Conservation (phyloP, 106 monocot species). For the Dioscorea dumetorum region DNA sequence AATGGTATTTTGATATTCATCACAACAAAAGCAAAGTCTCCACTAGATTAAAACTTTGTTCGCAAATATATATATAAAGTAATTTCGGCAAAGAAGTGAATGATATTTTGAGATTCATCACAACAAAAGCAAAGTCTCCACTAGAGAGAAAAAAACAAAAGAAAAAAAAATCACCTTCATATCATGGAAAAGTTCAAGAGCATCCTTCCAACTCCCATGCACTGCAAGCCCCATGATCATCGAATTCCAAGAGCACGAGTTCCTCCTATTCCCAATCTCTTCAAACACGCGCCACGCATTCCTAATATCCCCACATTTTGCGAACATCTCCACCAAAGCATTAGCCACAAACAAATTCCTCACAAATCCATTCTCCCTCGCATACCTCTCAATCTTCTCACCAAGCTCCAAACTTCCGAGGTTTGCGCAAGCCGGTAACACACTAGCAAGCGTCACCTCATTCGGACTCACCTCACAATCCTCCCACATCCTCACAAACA, state of each 20-base stretch:
- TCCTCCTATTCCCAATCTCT: conserved; percentile 37
- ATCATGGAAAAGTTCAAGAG: conserved; percentile 44
- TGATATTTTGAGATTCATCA: too few species aligned
- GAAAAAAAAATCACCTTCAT: conserved; percentile 28
- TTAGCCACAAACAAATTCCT: conserved; percentile 56
- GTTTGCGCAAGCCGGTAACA: conserved; percentile 59
- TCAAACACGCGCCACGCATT: conserved; percentile 44
- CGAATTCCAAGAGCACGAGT: conserved; percentile 76
- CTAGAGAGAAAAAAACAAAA: too few species aligned
- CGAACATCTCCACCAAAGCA: conserved; percentile 76
- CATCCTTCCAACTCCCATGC: conserved; percentile 51
- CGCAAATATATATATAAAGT: too few species aligned
- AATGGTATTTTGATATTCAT: too few species aligned
- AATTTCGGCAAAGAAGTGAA: too few species aligned
- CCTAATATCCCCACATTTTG: conserved; percentile 55
- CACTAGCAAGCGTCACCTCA: conserved; percentile 62
- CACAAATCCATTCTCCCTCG: conserved; percentile 27
- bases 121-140: not conserved
- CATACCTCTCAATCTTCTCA: conserved; percentile 47
- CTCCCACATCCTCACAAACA: conserved; percentile 54
- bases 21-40: not conserved
- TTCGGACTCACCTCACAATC: conserved; percentile 38
- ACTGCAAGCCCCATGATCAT: conserved; percentile 75
- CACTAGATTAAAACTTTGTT: too few species aligned
- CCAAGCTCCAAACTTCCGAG: conserved; percentile 58